Percentiles rank a stretch among this genome's conserved stretches.
These are phyloP conservation scores for Geotrichum candidum DNA, from an alignment of 1,139 yeast genomes.

Conservation along the genomic window DNA sequence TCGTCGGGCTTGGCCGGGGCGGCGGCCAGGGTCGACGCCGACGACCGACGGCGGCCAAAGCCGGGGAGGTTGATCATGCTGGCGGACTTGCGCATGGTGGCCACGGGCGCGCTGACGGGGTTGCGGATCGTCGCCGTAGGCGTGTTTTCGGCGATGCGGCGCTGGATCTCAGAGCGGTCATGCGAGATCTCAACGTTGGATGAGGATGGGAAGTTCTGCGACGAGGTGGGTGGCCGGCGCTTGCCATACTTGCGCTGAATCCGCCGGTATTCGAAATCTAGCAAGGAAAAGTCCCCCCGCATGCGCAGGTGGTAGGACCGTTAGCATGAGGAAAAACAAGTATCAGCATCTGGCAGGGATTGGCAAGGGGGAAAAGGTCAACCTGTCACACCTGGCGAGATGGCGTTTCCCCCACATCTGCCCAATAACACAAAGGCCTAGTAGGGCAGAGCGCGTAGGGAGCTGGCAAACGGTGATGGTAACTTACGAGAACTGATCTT, in stretches of 20 bases:
- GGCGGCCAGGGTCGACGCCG: not conserved
- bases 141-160: constrained; percentile 1
- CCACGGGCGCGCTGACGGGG: not conserved
- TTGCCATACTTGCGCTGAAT: constrained; percentile 27
- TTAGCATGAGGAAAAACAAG: too few relatives aligned
- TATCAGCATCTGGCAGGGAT: too few relatives aligned
- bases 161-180: not conserved
- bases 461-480: not conserved
- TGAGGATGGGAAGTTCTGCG: not conserved
- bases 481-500: constrained; percentile 16
- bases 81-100: not conserved
- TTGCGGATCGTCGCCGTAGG: not conserved
- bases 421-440: too few relatives aligned
- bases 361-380: not conserved
- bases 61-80: not conserved
- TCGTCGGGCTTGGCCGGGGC: not conserved
- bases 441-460: not conserved
- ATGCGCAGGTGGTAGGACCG: too few relatives aligned
- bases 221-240: constrained; percentile 16
- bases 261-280: constrained; percentile 25
- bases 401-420: too few relatives aligned
- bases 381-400: not conserved
- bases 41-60: not conserved
- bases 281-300: not conserved
- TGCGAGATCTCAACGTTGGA: not conserved